Percentiles rank a stretch among this genome's conserved stretches.
These are phyloP conservation scores for Tulasnella sp. DNA, from an alignment of 768 basidiomycete species.

Conservation along the genomic window DNA sequence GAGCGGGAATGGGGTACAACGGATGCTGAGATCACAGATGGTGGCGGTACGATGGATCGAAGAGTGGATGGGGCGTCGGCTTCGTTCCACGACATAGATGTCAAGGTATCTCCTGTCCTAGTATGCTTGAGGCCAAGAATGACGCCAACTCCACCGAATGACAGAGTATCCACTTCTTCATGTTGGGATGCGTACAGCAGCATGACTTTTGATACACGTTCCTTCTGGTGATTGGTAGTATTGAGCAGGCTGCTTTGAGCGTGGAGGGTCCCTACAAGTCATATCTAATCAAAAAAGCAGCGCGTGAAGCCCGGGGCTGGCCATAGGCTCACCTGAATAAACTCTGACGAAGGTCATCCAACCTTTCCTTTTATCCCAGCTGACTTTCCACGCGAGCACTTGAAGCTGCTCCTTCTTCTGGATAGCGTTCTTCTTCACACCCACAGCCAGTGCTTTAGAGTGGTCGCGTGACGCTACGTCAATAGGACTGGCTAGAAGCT, in stretches of 20 bases:
- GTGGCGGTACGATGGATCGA: constrained; percentile 60
- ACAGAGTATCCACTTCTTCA: constrained; percentile 67
- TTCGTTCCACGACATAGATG: constrained; percentile 37
- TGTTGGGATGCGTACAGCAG: constrained; percentile 68
- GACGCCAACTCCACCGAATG: constrained; percentile 77
- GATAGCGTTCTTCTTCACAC: neutral
- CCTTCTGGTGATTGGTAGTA: constrained; percentile 53
- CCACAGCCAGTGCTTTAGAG: constrained; percentile 27
- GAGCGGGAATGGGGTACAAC: constrained; percentile 71
- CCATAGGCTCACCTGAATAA: constrained; percentile 56
- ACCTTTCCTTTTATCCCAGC: constrained; percentile 69
- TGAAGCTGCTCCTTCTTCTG: constrained; percentile 29
- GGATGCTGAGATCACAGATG: constrained; percentile 77
- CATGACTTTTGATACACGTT: constrained; percentile 63
- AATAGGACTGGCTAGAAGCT: constrained; percentile 64
- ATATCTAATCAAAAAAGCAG: neutral
- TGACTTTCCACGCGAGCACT: constrained; percentile 79
- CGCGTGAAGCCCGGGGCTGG: neutral
- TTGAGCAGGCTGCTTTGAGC: constrained; percentile 55
- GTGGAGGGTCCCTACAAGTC: constrained; percentile 50
- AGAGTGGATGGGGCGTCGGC: constrained; percentile 27
- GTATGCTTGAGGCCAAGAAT: constrained; percentile 74
- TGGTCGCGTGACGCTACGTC: constrained; percentile 46
- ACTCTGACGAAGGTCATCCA: constrained; percentile 92
- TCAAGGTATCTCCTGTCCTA: constrained; percentile 77